phyloP scores from a whole-genome alignment of 179 eudicot species.

The Amaranthus tricolor region DNA sequence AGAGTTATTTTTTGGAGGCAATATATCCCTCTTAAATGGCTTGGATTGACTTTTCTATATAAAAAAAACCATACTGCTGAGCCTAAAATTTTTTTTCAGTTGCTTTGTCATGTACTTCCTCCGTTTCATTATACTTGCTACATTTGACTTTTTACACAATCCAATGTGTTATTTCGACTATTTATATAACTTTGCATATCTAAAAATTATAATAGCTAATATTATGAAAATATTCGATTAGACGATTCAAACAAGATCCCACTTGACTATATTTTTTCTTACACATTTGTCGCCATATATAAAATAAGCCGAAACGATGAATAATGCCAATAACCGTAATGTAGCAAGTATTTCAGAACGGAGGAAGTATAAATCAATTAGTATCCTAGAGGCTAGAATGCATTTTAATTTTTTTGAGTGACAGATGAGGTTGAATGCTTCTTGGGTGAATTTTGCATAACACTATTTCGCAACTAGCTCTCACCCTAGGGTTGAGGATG shows the following conservation, averaged over 20 bases:
- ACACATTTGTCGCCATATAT: too few species aligned
- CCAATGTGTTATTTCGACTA: too few species aligned
- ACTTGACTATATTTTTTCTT: too few species aligned
- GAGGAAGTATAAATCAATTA: neutral
- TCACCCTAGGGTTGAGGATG: neutral
- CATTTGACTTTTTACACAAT: too few species aligned
- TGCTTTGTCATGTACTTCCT: neutral
- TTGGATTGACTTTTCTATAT: neutral
- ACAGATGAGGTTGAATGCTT: neutral
- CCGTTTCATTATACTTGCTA: too few species aligned
- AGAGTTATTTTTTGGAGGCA: neutral
- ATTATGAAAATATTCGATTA: too few species aligned
- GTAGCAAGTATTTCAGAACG: too few species aligned
- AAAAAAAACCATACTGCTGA: neutral
- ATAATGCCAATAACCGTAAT: too few species aligned
- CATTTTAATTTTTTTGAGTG: neutral
- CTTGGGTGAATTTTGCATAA: neutral
- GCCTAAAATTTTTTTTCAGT: neutral
- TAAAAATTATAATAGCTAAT: too few species aligned
- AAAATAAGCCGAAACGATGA: too few species aligned
- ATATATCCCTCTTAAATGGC: neutral
- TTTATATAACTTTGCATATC: too few species aligned
- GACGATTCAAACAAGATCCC: too few species aligned
- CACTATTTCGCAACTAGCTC: neutral
- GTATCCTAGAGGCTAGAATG: conserved; percentile 6